phyloP scores from a whole-genome alignment of 2,329 filamentous ascomycete species.

The Xylaria sp. region DNA sequence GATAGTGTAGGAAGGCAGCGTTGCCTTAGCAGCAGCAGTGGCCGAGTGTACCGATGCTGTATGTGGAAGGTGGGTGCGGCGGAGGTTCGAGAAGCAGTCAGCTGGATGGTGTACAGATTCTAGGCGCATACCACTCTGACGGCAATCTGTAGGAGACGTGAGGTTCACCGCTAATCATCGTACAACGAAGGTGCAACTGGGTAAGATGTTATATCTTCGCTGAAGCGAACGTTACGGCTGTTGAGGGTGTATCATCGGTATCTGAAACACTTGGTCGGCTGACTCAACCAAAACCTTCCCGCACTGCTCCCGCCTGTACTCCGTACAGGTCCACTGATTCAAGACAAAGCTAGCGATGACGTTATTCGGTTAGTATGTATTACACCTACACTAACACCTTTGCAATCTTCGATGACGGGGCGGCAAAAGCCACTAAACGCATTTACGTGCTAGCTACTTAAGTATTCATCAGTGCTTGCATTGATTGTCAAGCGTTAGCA shows the following conservation, averaged over 20 bases:
- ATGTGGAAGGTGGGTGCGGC: constrained; percentile 30
- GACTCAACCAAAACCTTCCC: background rate
- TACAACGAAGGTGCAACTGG: background rate
- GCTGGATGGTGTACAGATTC: constrained; percentile 16
- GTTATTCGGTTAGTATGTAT: background rate
- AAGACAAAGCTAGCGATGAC: constrained; percentile 1
- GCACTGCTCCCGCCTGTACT: background rate
- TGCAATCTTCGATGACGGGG: background rate
- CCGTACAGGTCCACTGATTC: background rate
- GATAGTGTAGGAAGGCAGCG: background rate
- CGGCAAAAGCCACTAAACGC: no score
- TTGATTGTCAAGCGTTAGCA: background rate
- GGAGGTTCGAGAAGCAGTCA: constrained; percentile 20
- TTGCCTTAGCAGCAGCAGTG: constrained; percentile 7
- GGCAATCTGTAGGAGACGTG: background rate
- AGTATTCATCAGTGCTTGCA: background rate
- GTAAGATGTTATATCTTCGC: constrained; percentile 1
- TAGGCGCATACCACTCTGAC: constrained; percentile 17
- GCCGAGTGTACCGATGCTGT: constrained; percentile 13
- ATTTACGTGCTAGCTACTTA: background rate
- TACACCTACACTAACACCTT: background rate
- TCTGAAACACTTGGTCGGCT: background rate
- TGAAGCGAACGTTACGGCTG: background rate
- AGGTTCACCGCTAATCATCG: constrained; percentile 32
- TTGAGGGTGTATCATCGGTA: background rate